Base-by-base conservation (phyloP, 2,329 filamentous ascomycete species). In the Chrysoporthe puriensis region DNA sequence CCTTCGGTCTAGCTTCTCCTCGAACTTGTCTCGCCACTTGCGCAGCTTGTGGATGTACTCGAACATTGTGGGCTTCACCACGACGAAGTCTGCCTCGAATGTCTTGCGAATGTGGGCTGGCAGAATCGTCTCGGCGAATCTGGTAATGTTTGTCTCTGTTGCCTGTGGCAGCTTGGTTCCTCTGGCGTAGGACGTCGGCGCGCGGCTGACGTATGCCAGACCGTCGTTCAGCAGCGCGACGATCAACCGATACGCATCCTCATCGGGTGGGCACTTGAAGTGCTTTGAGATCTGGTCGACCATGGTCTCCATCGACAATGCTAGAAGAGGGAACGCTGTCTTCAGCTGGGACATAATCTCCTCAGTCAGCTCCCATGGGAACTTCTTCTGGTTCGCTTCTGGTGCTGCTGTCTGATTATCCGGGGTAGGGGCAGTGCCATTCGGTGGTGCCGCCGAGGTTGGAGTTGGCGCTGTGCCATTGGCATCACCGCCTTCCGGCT, bases 251-350 rank as follows among this genome's bases (percentile, higher is more conserved):
- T 98, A 98, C 2, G 96, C 96, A 81, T 99, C 96, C 78, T 99
- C 96, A 74, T 99, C 96, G 0, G 95, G 95, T 16, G 95, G 95
- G 74, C 96, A 98, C 81, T 99, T 99, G 87, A 99, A 99, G 80
- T 98, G 91, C 84, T 98, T 98, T 78, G 96, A 92, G 68, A 99
- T 97, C 79, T 98, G 95, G 76, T 99, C 96, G 42, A 98, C 94
- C 94, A 98, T 99, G 0, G 95, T 97, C 81, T 99, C 96, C 96
- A 99, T 98, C 0, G 95, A 97, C 56, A 98, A 83, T 11, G 96
- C 96, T 73, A 99, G 86, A 21, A 99, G 85, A 34, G 96, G 96
- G 84, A 98, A 99, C 0, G 95, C 94, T 7, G 96, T 98, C 84
- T 99, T 98, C 64, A 99, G 88, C 42, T 94, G 92, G 44, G 94